Percentiles rank a stretch among this genome's conserved stretches.
phyloP scores from a whole-genome alignment of 441 rosid genomes.

The Dalechampia spathulata region DNA sequence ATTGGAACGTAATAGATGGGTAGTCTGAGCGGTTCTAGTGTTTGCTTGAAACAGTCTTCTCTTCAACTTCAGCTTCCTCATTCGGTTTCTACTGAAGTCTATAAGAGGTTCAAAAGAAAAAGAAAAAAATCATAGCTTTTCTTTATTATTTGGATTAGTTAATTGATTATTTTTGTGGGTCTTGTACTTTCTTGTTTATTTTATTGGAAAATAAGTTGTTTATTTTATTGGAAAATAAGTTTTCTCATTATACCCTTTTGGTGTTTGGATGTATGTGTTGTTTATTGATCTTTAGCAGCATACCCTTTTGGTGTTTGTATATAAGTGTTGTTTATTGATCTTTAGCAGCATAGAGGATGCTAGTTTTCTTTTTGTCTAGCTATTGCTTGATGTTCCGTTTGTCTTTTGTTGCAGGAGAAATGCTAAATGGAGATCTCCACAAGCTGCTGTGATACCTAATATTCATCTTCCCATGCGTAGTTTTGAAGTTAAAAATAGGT shows the following conservation, averaged over 20 bases:
- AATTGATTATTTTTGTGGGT: not conserved
- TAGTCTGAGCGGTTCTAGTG: constrained; percentile 28
- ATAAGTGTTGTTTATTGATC: too few relatives aligned
- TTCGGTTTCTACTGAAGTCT: constrained; percentile 17
- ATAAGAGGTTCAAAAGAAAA: constrained; percentile 33
- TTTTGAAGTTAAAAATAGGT: constrained; percentile 80
- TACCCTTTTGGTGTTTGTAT: too few relatives aligned
- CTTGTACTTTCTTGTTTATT: not conserved
- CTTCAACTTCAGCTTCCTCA: constrained; percentile 30
- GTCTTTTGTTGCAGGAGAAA: constrained; percentile 31
- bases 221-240: too few relatives aligned
- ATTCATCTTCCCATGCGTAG: constrained; percentile 88
- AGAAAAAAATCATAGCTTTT: too few relatives aligned
- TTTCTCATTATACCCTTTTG: too few relatives aligned
- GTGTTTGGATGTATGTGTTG: too few relatives aligned
- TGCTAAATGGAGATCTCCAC: constrained; percentile 51
- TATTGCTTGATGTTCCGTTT: not conserved
- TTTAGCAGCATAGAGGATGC: too few relatives aligned
- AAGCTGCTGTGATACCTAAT: constrained; percentile 63
- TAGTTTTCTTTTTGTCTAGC: not conserved
- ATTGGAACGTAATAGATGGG: constrained; percentile 14
- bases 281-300: too few relatives aligned
- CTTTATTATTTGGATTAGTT: not conserved
- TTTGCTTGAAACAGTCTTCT: constrained; percentile 26
- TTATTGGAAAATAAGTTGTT: not conserved